Base-by-base conservation (phyloP, 2,329 filamentous ascomycete species). In the Aspergillus unguis region DNA sequence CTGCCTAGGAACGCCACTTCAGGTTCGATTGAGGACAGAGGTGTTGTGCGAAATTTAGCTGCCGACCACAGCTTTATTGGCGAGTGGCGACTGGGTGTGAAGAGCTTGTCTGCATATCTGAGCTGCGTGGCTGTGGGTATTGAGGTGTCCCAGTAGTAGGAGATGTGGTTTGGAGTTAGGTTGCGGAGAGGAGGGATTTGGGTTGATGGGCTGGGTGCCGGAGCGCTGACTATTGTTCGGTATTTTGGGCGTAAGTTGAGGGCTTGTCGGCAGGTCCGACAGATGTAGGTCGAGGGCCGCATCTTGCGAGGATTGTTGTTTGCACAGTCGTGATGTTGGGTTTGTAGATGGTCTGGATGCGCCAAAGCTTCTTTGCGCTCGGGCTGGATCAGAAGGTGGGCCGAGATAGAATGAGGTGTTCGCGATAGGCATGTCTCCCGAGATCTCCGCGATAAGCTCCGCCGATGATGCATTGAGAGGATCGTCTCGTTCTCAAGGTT, bases 1-100 rank as follows among this genome's bases (percentile, higher is more conserved):
- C 86, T 79, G 17, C 86, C 86, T 3, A 89, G 75, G 63, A 90
- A 87, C 37, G 80, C 82, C 10, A 86, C 78, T 72, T 87, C 83
- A 1, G 83, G 82, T 29, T 80, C 71, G 1, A 75, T 64, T 1
- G 75, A 77, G 6, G 76, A 75, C 50, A 75, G 71, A 6, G 82
- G 80, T 53, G 86, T 80, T 3, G 74, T 72, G 58, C 80, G 81
- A 70, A 88, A 88, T 53, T 80, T 77, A 11, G 77, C 74, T 5
- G 80, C 77, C 3, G 80, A 82, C 76, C 81, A 86, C 51, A 86
- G 74, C 57, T 85, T 78, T n/a, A 71, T 65, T 5, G 78, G 81
- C 0, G 74, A 75, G 44, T 78, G 72, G 68, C 64, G 80, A 56
- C 58, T 67, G 0, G 65, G 64, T 1, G 68, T 61, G 61, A 81